phyloP scores from a whole-genome alignment of 2,329 filamentous ascomycete genomes.

The Dactylellina leptospora region DNA sequence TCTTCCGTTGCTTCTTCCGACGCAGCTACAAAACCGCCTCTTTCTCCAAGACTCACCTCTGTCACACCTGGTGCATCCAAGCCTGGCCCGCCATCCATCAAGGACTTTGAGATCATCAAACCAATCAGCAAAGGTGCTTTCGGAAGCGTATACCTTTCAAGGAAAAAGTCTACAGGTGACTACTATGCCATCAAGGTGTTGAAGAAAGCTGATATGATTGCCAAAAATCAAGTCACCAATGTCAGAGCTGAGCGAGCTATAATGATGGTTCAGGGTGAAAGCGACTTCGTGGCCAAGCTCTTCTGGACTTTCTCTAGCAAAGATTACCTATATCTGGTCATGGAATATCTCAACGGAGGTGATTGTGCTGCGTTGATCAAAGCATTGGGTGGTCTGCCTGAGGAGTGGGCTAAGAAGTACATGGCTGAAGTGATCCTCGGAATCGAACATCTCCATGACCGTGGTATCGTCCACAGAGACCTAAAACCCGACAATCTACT shows the following conservation, averaged over 20 bases:
- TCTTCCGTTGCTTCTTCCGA: constrained; percentile 86
- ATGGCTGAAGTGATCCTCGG: constrained; percentile 95
- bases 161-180: constrained; percentile 97
- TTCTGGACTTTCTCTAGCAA: constrained; percentile 99
- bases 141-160: constrained; percentile 95
- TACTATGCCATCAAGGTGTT: constrained; percentile 99
- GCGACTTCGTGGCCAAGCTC: constrained; percentile 97
- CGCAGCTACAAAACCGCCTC: constrained; percentile 70
- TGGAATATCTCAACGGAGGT: constrained; percentile 98
- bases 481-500: constrained; percentile 96
- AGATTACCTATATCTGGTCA: constrained; percentile 96
- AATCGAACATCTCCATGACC: constrained; percentile 91
- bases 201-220: constrained; percentile 99
- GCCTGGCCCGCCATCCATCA: constrained; percentile 92
- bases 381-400: constrained; percentile 85
- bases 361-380: constrained; percentile 98
- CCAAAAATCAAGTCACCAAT: constrained; percentile 98
- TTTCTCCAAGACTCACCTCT: constrained; percentile 82
- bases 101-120: constrained; percentile 99
- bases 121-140: constrained; percentile 99
- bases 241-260: constrained; percentile 98
- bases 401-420: constrained; percentile 99
- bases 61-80: constrained; percentile 82
- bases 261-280: constrained; percentile 99
- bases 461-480: constrained; percentile 95